Base-by-base conservation (phyloP, 306 rosid genomes). In the Quercus gilva region DNA sequence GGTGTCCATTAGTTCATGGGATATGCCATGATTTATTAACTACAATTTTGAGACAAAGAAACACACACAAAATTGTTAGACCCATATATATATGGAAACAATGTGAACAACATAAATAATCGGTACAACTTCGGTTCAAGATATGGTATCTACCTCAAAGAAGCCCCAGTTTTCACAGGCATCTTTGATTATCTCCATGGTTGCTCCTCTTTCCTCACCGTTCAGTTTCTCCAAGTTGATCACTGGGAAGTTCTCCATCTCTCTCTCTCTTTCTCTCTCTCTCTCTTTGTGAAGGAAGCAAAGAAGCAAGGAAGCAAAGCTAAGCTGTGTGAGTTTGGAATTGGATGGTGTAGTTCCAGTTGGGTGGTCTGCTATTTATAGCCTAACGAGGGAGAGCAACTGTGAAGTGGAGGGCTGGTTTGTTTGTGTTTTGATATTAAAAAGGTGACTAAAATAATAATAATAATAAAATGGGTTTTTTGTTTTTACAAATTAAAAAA, bases 161-260 rank as follows among this genome's bases (percentile, higher is more conserved):
- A 94, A 94, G 45, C 97, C 98, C 98, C 97, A 94, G 83, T 92
- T 92, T 73, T 94, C 97, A 81, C 98, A 94, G 55, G 97, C 97
- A 71, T 94, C 94, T 35, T 90, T 94, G 84, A 94, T 91, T 84
- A 79, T 87, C 35, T 73, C 93, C 94, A 92, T 76, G 64, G 83
- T 88, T 0, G 78, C 75, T 65, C 55, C 73, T 28, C 97, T 90
- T 64, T 84, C 97, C 69, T 85, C 92, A 29, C 97, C 94, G 72
- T 91, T 91, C 76, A 92, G 84, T 59, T 82, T 87, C 89, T 81
- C 88, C 82, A 89, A 82, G 91, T 63, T 89, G 79, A 94, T 92
- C 8, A 92, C 74, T 6, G 98, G 98, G 88, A 94, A 91, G 81
- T 84, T 85, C 74, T 78, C 91, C 97, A 88, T 94, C 20, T 41